phyloP scores from a whole-genome alignment of 495 filamentous ascomycete genomes.

The Penicillium waksmanii region DNA sequence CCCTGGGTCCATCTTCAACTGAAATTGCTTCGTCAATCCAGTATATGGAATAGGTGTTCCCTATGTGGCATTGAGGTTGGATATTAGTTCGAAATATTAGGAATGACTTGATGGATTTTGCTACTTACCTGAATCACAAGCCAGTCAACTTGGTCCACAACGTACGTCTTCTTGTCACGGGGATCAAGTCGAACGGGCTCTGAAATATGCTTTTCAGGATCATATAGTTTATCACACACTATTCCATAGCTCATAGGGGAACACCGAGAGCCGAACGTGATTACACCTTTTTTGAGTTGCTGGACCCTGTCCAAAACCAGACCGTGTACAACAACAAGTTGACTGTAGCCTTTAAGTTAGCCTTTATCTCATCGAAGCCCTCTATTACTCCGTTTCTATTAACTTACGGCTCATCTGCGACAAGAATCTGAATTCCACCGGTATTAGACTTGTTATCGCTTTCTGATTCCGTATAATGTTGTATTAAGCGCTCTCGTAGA shows the following conservation, averaged over 20 bases:
- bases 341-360: slow-evolving; percentile 26
- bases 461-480: slow-evolving; percentile 36
- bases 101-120: not conserved
- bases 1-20: slow-evolving; percentile 47
- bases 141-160: slow-evolving; percentile 59
- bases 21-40: slow-evolving; percentile 46
- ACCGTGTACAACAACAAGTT: slow-evolving; percentile 61
- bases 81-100: too few species aligned
- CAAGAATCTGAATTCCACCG: slow-evolving; percentile 45
- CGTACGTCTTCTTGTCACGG: slow-evolving; percentile 51
- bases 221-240: slow-evolving; percentile 49
- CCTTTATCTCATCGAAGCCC: too few species aligned
- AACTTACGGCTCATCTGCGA: slow-evolving; percentile 51
- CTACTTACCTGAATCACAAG: slow-evolving; percentile 51
- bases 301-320: slow-evolving; percentile 59
- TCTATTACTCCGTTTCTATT: not conserved
- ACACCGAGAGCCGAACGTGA: slow-evolving; percentile 50
- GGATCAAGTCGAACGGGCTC: slow-evolving; percentile 46
- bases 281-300: slow-evolving; percentile 43
- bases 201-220: slow-evolving; percentile 46
- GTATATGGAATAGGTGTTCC: slow-evolving; percentile 38
- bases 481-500: slow-evolving; percentile 49
- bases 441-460: slow-evolving; percentile 38
- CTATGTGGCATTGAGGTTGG: slow-evolving; percentile 20
- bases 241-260: slow-evolving; percentile 62